phyloP scores from a whole-genome alignment of 495 filamentous ascomycete species.

The Tuber calosporum region DNA sequence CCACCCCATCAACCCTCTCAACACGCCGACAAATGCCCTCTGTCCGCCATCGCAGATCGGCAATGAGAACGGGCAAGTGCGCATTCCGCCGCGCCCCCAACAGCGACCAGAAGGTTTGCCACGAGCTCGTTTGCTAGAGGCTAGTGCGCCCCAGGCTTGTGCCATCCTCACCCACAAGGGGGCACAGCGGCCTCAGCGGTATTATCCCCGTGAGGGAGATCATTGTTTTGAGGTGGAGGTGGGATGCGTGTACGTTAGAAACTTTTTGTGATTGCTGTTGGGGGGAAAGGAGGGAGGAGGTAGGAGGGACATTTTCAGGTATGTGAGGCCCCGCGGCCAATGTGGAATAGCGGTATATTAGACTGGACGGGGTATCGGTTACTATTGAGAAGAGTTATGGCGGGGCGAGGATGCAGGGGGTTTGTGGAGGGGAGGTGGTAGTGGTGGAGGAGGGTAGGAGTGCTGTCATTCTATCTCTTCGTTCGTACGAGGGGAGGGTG shows the following conservation, averaged over 20 bases:
- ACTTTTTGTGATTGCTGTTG: background rate
- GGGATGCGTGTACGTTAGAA: background rate
- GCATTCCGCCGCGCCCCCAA: constrained; percentile 24
- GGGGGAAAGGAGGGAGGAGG: background rate
- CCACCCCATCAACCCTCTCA: constrained; percentile 33
- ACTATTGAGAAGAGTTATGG: constrained; percentile 30
- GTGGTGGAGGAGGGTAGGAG: no score
- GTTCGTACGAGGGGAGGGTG: background rate
- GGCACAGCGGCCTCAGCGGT: constrained; percentile 26
- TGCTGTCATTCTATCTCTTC: no score
- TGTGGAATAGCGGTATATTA: constrained; percentile 26
- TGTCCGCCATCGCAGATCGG: constrained; percentile 29
- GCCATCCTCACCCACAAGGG: constrained; percentile 23
- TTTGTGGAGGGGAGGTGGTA: constrained; percentile 7
- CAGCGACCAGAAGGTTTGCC: constrained; percentile 23
- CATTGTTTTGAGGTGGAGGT: constrained; percentile 28
- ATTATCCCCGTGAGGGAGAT: constrained; percentile 29
- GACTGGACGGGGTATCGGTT: constrained; percentile 28
- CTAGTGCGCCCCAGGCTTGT: constrained; percentile 18
- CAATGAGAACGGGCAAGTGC: constrained; percentile 21
- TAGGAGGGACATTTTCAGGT: constrained; percentile 20
- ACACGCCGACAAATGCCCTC: constrained; percentile 23
- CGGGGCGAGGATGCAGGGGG: constrained; percentile 16
- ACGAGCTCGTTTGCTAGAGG: constrained; percentile 26
- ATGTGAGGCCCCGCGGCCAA: constrained; percentile 26